These are phyloP conservation scores for Spongispora temasekensis DNA, from an alignment of 1,284 basidiomycete species.

Conservation along the genomic window DNA sequence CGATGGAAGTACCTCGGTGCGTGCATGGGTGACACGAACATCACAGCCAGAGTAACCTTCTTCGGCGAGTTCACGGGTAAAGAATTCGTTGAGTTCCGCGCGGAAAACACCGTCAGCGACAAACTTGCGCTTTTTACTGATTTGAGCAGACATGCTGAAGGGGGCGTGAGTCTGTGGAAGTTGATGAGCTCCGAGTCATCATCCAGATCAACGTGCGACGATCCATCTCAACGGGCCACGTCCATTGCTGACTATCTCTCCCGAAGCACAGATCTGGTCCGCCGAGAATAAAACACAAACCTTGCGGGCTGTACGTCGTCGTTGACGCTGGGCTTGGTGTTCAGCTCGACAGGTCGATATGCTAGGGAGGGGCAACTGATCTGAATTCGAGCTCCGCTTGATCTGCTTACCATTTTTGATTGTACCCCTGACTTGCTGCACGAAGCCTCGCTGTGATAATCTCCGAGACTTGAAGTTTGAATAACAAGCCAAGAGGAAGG, in stretches of 20 bases:
- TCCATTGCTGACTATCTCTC: not conserved
- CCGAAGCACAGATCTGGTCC: not conserved
- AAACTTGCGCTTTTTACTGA: slow-evolving; percentile 98
- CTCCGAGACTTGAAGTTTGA: no score
- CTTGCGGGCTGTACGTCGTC: slow-evolving; percentile 25
- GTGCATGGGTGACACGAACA: slow-evolving; percentile 98
- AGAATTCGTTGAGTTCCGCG: slow-evolving; percentile 98
- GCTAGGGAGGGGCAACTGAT: no score
- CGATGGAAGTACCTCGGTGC: slow-evolving; percentile 77
- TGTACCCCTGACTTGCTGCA: slow-evolving; percentile 5
- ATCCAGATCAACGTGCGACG: slow-evolving; percentile 16
- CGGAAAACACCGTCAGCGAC: slow-evolving; percentile 99
- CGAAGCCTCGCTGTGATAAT: no score
- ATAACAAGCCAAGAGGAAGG: no score
- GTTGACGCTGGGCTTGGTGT: slow-evolving; percentile 19
- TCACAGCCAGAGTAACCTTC: slow-evolving; percentile 99
- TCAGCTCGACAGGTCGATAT: slow-evolving; percentile 19
- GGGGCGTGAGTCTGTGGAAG: slow-evolving; percentile 13
- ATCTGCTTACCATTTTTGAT: slow-evolving; percentile 11
- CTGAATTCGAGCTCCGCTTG: slow-evolving; percentile 27
- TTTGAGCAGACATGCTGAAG: slow-evolving; percentile 73
- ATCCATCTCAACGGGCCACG: slow-evolving; percentile 24
- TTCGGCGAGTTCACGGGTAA: slow-evolving; percentile 97
- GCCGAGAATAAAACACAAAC: slow-evolving; percentile 18
- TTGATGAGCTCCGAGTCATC: slow-evolving; percentile 23